Base-by-base conservation (phyloP, 208 protist species). In the Crithidia fasciculata region DNA sequence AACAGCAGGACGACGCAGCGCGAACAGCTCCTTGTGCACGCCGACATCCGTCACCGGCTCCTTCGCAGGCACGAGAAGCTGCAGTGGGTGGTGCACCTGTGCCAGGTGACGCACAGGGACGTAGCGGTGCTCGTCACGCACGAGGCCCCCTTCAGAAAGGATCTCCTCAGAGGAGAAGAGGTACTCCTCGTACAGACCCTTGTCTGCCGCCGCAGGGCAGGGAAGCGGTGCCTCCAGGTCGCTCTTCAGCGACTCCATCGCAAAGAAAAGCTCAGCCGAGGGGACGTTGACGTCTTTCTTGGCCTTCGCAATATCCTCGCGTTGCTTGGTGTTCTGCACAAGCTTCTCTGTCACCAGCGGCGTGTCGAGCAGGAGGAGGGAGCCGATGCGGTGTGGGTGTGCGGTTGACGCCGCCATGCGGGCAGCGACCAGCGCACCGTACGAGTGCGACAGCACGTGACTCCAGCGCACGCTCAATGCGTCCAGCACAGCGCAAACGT, bases 281-380 rank as follows among this genome's bases (percentile, higher is more conserved):
- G 89, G 88, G 3, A 96, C 85, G 65, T 96, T 96, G 13, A 96
- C 86, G 67, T 96, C 90, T 18, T 81, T 28, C 78, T 79, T 77
- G 8, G 92, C 92, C 64, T 83, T 82, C 45, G 74, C 68, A 43
- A 96, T 86, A 53, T 94, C 89, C 50, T 76, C 69, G 3, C 92
- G 88, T 40, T 69, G 76, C 44, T 65, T 72, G 18, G 74, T 80
- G 76, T 94, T 92, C 19, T 72, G 76, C 69, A 94, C 64, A 52
- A 93, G 63, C 67, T 70, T 58, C 47, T 78, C 69, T n/a, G 88
- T 92, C 43, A 93, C 68, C 18, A 96, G 81, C 4, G 89, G 92
- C 1, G 88, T 94, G 69, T 96, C 92, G 5, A 96, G 72, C 19
- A 85, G 72, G 9, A 92, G 68, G 43, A 93, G 43, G 4, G 88